A percentile compares a stretch with the other conserved stretches of the same genome.
Conservation (phyloP, 352 stramenopile genomes). For the Blastocystis sp. region DNA sequence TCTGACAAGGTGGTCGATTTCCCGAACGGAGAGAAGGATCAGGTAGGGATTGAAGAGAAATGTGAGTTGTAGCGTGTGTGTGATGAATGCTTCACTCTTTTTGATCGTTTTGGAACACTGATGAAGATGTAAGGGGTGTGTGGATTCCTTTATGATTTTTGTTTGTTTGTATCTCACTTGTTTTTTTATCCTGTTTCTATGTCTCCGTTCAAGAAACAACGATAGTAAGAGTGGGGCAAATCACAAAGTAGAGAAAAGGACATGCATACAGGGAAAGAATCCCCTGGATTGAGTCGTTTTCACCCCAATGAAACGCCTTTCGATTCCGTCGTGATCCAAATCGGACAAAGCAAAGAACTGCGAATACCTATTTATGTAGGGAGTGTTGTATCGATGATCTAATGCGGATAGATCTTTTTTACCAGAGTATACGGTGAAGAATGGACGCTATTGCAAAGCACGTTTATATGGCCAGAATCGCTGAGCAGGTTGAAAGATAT, state of each 20-base stretch:
- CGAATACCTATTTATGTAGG: background rate
- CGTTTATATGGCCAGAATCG: conserved; percentile 77
- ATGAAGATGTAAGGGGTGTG: background rate
- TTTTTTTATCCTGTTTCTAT: background rate
- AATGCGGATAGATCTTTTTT: conserved; percentile 4
- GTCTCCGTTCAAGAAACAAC: background rate
- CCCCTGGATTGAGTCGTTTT: background rate
- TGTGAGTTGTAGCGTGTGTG: conserved; percentile 32
- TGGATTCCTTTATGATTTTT: background rate
- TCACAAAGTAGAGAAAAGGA: background rate
- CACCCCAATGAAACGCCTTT: background rate
- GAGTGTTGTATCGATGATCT: background rate
- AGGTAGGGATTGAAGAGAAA: background rate
- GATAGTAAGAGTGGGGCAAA: background rate
- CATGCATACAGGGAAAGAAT: background rate
- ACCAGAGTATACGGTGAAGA: conserved; percentile 23
- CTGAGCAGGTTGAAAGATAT: conserved; percentile 80
- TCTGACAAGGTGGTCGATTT: background rate
- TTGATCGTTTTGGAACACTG: background rate
- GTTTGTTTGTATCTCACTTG: background rate
- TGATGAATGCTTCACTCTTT: conserved; percentile 37
- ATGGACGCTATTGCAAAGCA: conserved; percentile 53
- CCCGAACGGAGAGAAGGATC: background rate
- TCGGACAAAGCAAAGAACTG: background rate
- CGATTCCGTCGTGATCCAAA: background rate